phyloP scores from a whole-genome alignment of 176 grass and related monocot genomes.

The Eremochloa ophiuroides region DNA sequence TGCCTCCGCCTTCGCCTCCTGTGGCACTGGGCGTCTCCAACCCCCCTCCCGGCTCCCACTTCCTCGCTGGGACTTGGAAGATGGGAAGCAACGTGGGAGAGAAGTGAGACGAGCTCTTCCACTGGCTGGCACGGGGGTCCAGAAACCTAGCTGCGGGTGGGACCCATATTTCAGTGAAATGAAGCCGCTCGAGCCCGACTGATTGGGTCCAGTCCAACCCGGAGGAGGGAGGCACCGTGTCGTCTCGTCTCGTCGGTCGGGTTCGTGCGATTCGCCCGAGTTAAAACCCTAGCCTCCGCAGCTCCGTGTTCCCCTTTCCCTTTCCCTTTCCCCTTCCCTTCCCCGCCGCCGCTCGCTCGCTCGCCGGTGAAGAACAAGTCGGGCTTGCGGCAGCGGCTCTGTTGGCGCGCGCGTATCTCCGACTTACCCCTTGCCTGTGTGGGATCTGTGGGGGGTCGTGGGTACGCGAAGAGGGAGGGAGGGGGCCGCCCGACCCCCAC shows the following conservation, averaged over 20 bases:
- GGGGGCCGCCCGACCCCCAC: neutral
- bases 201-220: neutral
- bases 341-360: neutral
- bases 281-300: slow-evolving; percentile 25
- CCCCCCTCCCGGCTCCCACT: no score
- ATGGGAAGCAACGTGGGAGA: neutral
- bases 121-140: neutral
- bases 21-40: neutral
- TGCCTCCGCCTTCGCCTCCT: neutral
- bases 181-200: neutral
- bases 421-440: neutral
- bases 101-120: neutral
- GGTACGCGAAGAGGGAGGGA: neutral
- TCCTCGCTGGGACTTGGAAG: neutral
- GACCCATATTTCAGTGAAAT: neutral
- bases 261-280: neutral
- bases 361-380: slow-evolving; percentile 9
- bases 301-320: neutral
- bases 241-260: neutral
- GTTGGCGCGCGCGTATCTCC: neutral
- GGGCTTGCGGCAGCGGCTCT: neutral
- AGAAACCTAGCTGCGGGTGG: neutral
- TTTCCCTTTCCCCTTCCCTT: neutral
- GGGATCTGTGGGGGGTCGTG: neutral
- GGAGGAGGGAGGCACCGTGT: neutral